Conservation (phyloP, 2,329 filamentous ascomycete species). For the Ophiostoma sp. region DNA sequence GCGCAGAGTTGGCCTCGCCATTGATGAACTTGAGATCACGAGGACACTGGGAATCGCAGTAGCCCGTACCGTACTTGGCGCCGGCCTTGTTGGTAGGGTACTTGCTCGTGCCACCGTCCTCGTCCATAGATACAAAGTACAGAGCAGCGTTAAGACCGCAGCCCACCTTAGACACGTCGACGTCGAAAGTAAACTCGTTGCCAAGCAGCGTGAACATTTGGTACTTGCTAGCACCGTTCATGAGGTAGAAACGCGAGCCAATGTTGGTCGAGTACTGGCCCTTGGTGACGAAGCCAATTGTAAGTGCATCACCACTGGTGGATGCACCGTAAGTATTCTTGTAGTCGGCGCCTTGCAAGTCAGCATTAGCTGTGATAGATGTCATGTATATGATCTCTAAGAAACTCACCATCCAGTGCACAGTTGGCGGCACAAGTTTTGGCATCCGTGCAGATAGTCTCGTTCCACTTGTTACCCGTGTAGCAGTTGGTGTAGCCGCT, state of each 20-base stretch:
- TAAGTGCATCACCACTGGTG: constrained; percentile 44
- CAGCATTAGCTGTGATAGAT: neutral
- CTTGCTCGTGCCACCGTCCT: constrained; percentile 44
- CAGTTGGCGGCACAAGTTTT: constrained; percentile 50
- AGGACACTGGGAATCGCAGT: constrained; percentile 45
- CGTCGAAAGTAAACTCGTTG: constrained; percentile 60
- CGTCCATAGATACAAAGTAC: constrained; percentile 47
- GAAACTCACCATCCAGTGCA: constrained; percentile 30
- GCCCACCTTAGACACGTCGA: constrained; percentile 56
- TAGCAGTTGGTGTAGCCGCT: constrained; percentile 46
- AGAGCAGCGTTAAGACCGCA: constrained; percentile 57
- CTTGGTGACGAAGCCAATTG: constrained; percentile 44
- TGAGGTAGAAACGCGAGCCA: constrained; percentile 34
- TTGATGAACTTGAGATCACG: constrained; percentile 46
- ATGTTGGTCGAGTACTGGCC: constrained; percentile 37
- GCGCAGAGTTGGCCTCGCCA: constrained; percentile 38
- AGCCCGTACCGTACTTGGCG: constrained; percentile 51
- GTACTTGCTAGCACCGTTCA: constrained; percentile 33
- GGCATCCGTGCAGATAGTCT: constrained; percentile 43
- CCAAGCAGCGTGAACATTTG: constrained; percentile 52
- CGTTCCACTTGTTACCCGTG: constrained; percentile 44
- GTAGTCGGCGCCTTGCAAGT: constrained; percentile 50
- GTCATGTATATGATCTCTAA: neutral
- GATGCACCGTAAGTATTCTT: constrained; percentile 46
- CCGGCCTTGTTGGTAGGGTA: constrained; percentile 41